Evolutionary conservation across 2,329 filamentous ascomycete species (phyloP).

Genomic region (Golovinomyces cichoracearum): DNA sequence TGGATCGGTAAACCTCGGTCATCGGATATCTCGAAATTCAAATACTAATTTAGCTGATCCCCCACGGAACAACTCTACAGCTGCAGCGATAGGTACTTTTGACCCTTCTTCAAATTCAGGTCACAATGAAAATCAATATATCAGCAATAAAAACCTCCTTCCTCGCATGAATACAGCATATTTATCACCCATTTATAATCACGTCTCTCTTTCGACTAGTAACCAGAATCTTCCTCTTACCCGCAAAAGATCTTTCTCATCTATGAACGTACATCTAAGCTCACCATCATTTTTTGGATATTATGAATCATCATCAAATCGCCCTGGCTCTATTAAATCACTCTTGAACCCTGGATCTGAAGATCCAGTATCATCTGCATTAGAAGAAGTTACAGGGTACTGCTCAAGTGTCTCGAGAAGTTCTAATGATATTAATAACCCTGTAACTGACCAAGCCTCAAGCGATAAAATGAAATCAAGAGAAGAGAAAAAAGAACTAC

Average conservation of each 20-base stretch:
- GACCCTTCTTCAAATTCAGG: conserved; percentile 20
- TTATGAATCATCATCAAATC: conserved; percentile 26
- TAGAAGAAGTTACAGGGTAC: conserved; percentile 5
- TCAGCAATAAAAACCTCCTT: neutral
- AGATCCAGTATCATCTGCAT: conserved; percentile 3
- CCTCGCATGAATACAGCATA: neutral
- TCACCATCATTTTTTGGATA: conserved; percentile 4
- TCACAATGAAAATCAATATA: neutral
- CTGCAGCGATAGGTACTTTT: conserved; percentile 2
- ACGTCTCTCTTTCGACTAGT: neutral
- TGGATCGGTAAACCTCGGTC: conserved; percentile 36
- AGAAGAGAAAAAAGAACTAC: conserved; percentile 34
- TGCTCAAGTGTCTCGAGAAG: conserved; percentile 4
- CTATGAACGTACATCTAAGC: conserved; percentile 25
- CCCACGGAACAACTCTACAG: neutral
- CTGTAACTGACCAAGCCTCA: conserved; percentile 13
- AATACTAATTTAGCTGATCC: neutral
- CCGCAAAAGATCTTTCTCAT: conserved; percentile 40
- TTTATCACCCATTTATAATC: neutral
- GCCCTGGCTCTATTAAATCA: conserved; percentile 50
- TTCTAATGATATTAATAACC: neutral
- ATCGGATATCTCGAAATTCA: neutral
- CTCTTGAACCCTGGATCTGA: conserved; percentile 34
- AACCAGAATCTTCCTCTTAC: neutral
- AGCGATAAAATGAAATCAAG: conserved; percentile 26